Evolutionary conservation across 2,329 filamentous ascomycete genomes (phyloP), one percentile per base, ranked within the genome.

Genomic region (Colletotrichum australisinense): DNA sequence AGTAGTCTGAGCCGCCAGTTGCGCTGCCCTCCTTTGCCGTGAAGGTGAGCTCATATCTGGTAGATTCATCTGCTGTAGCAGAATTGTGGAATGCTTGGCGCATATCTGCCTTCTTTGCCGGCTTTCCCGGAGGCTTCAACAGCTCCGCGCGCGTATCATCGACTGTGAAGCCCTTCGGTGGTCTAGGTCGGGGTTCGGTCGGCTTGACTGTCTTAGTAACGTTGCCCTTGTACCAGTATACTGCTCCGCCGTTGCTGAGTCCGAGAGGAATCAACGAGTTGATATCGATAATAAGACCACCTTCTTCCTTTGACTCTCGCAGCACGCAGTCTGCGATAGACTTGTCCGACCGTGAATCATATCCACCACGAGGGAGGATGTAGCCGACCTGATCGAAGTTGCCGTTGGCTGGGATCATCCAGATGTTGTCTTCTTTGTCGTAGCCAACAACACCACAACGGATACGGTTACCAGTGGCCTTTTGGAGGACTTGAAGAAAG

Each of bases 151-250:
- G 30, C 22, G 22, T 35, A 16, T 30, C 63, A 5, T 6, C 5
- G 19, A 14, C n/a, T 4, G 14, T 35, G 19, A 66, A 66, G 4
- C 30, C 24, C 52, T 66, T 26, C 6, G 63, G 63, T 24, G 30
- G 32, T 26, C 12, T n/a, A 4, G n/a, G 12, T 7, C 9, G n/a
- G 9, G 1, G n/a, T 12, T 66, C 53, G 9, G 52, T 30, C 7
- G 63, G 63, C 6, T n/a, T 11, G 22, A 28, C 24, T 19, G 4
- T 42, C 16, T 58, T 5, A 16, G 32, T 49, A 14, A 66, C 7
- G 9, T 16, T 66, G 7, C 63, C 63, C 28, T 30, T 66, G 52
- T 57, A 66, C 63, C 52, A 66, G n/a, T 66, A 66, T 12, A 66
- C 52, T 4, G 63, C 35, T 14, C 53, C 32, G 2, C 22, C 14